Evolutionary conservation across 805 yeast species (phyloP).

Genomic region (Nakazawaea wyomingensis): DNA sequence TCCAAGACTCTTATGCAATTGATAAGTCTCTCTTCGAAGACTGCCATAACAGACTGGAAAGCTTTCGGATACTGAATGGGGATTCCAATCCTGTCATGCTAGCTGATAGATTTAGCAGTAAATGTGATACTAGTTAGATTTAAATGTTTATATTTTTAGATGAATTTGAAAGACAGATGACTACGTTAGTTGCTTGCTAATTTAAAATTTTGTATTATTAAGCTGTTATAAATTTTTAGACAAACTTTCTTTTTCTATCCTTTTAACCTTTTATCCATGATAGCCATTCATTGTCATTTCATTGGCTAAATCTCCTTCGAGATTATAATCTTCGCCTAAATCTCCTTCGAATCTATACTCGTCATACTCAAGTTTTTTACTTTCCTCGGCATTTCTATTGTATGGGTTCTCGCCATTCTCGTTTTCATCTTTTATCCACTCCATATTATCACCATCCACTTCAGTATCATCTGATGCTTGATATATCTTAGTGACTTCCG

Average conservation of each 20-base stretch:
- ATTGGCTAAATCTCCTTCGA: slow-evolving; percentile 2
- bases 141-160: not conserved
- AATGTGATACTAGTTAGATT: not conserved
- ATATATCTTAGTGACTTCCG: slow-evolving; percentile 11
- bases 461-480: not conserved
- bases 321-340: not conserved
- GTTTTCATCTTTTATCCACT: slow-evolving; percentile 12
- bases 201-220: too few species aligned
- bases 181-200: too few species aligned
- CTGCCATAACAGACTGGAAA: not conserved
- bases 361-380: slow-evolving; percentile 2
- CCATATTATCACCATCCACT: slow-evolving; percentile 7
- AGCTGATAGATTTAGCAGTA: slow-evolving; percentile 7
- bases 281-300: slow-evolving; percentile 12
- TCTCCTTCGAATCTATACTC: not conserved
- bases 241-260: too few species aligned
- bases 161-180: not conserved
- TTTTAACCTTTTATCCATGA: slow-evolving; percentile 3
- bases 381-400: slow-evolving; percentile 5
- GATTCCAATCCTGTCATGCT: slow-evolving; percentile 10
- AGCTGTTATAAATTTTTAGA: too few species aligned
- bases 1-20: slow-evolving; percentile 4
- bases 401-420: slow-evolving; percentile 10
- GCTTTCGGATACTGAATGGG: slow-evolving; percentile 2
- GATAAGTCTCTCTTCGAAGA: not conserved